Base-by-base conservation (phyloP, 305 asterid species). In the Plantago coronopus region DNA sequence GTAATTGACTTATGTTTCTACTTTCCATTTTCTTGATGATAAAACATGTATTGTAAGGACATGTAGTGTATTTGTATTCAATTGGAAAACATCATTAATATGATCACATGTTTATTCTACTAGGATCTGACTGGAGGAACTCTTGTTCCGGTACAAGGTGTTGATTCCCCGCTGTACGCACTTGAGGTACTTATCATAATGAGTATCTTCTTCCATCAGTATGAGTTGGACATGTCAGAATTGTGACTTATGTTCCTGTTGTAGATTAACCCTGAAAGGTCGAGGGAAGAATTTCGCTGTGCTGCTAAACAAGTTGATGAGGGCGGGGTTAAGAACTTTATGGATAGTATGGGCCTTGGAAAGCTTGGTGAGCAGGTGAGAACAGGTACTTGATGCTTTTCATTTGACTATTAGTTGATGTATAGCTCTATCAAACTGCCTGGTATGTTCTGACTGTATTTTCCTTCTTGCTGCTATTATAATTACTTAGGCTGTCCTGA, bases 341-440 rank as follows among this genome's bases (percentile, higher is more conserved):
- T 86, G 87, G 82, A 77, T 67, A 74, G 85, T 64, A 80, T 88
- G 90, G 95, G 96, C 61, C 80, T 88, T 17, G 93, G 95, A 48
- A 68, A 68, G 76, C 71, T 83, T 69, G 80, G 75, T 57, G 80
- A 74, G 22, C 85, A 85, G 90, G 95, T 86, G 79, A 69, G 63
- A 47, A 40, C 68, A 64, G 47, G 54, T 54, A 61, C 45, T 48
- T 54, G 23, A 19, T 15, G 34, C 66, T 12, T 18, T 55, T 61
- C 48, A 22, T 38, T 17, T 27, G 43, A 44, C 50, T 66, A 43
- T 43, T 51, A 47, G 22, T 64, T 42, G 43, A 54, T 46, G 38
- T 31, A 23, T 29, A 40, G 40, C 16, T 48, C 20, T 68, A 4
- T 31, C 38, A 31, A 31, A 31, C 38, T 31, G 46, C 27, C 34